Base-by-base conservation (phyloP, 768 basidiomycete species). In the Suillus bovinus region DNA sequence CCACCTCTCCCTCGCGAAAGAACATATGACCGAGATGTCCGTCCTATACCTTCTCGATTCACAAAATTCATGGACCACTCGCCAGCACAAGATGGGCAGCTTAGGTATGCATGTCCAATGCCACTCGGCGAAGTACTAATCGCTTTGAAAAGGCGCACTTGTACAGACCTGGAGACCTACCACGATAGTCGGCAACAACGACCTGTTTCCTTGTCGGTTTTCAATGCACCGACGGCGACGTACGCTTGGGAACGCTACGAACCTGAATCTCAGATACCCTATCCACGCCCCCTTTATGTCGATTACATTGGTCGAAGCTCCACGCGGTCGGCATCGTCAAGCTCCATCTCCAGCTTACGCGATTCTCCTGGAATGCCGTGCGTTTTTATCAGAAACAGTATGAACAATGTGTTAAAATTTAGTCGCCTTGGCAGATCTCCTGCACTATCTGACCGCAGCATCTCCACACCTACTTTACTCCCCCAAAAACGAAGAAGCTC, bases 231-330 rank as follows among this genome's bases (percentile, higher is more conserved):
- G 53, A 80, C 76, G 60, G 77, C 81, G 63, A 78, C 80, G 52
- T 84, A 76, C 69, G 73, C 76, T 68, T 84, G 81, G 82, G 80
- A 80, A n/a, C 74, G 69, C 61, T 76, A 83, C 63, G 72, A 76
- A 66, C 73, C 79, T 64, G 78, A 79, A 29, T 82, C 79, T 39
- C 74, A 79, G 68, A 80, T 80, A 77, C 69, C 66, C 58, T 68
- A 73, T 63, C 73, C 71, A 56, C 80, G 81, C 33, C 68, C 76
- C 58, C 70, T 78, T 65, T 79, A 80, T 66, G 77, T 78, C 67
- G 69, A 74, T 63, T 70, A 74, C 57, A 68, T 74, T 66, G 68
- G 64, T n/a, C 67, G 69, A 74, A 67, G 70, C 46, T 56, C 69
- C 71, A 68, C 65, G 75, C 75, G 71, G 66, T 70, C 73, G 39